These are phyloP conservation scores for Elongisporangium undulatum DNA, from an alignment of 352 stramenopile genomes.

Conservation along the genomic window DNA sequence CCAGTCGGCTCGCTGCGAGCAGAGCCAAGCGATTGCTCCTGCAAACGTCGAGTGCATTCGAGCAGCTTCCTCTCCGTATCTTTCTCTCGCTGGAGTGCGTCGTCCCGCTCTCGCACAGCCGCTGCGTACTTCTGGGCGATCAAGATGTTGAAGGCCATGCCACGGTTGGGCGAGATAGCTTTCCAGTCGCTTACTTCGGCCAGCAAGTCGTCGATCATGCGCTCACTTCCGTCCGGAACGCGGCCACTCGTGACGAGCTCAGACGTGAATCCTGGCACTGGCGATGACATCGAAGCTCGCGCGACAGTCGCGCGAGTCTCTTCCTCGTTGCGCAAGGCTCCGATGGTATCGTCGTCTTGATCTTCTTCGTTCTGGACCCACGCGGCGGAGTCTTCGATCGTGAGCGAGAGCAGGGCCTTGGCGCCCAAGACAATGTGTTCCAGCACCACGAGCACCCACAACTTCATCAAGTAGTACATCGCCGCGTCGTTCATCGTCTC, in stretches of 20 bases:
- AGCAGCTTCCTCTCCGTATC: constrained; percentile 18
- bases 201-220: constrained; percentile 13
- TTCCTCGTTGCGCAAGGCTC: too few species aligned
- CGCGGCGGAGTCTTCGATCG: constrained; percentile 60
- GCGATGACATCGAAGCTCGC: background rate
- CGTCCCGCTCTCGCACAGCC: constrained; percentile 36
- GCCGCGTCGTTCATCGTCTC: constrained; percentile 6
- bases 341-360: constrained; percentile 26
- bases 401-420: constrained; percentile 60
- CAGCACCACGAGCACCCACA: constrained; percentile 57
- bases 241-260: background rate
- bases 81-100: constrained; percentile 29
- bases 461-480: constrained; percentile 39
- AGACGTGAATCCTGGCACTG: background rate
- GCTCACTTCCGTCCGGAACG: background rate
- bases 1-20: too few species aligned
- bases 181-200: constrained; percentile 5
- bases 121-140: constrained; percentile 37
- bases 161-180: constrained; percentile 1
- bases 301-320: too few species aligned
- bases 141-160: constrained; percentile 27
- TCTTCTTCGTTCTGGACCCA: constrained; percentile 77
- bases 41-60: constrained; percentile 15
- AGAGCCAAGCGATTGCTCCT: constrained; percentile 2
- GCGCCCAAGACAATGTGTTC: constrained; percentile 62